These are phyloP conservation scores for Leccinum cinnamomeum DNA, from an alignment of 1,284 basidiomycete genomes.

Conservation along the genomic window DNA sequence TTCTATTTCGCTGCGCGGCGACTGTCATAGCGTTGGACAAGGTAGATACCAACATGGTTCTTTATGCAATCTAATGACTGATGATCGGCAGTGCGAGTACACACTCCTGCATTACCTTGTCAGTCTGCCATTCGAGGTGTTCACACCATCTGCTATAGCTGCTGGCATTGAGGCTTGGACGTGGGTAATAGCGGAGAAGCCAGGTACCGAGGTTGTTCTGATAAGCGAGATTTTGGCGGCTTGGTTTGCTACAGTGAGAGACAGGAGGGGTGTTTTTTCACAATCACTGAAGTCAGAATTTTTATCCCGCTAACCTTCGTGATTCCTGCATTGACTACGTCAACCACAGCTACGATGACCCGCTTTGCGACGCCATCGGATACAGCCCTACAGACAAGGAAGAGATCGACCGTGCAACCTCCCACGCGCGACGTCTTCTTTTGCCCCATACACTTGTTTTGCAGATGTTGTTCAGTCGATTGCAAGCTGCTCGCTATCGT, in stretches of 20 bases:
- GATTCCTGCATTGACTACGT: slow-evolving; percentile 8
- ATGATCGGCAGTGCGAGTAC: slow-evolving; percentile 66
- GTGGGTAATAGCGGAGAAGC: slow-evolving; percentile 91
- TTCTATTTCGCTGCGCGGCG: slow-evolving; percentile 88
- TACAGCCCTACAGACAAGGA: slow-evolving; percentile 93
- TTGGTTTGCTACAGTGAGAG: slow-evolving; percentile 83
- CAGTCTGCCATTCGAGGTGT: slow-evolving; percentile 84
- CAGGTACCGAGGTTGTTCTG: slow-evolving; percentile 68
- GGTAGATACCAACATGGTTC: slow-evolving; percentile 41
- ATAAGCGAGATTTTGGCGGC: slow-evolving; percentile 86
- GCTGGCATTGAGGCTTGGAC: slow-evolving; percentile 95
- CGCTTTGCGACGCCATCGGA: slow-evolving; percentile 83
- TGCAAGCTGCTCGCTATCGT: slow-evolving; percentile 92
- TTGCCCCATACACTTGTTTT: slow-evolving; percentile 84
- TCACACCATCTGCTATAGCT: slow-evolving; percentile 83
- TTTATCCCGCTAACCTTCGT: slow-evolving; percentile 1
- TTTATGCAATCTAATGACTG: neutral
- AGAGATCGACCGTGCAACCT: slow-evolving; percentile 72
- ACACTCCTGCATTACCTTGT: slow-evolving; percentile 90
- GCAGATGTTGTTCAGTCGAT: slow-evolving; percentile 88
- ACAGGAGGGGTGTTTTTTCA: slow-evolving; percentile 83
- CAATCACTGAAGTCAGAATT: slow-evolving; percentile 69
- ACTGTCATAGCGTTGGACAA: slow-evolving; percentile 69
- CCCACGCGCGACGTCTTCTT: slow-evolving; percentile 73
- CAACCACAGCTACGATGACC: slow-evolving; percentile 71